Evolutionary conservation across 2,329 filamentous ascomycete species (phyloP), one percentile per base, ranked within the genome.

Genomic region (Microdochium trichocladiopsis): DNA sequence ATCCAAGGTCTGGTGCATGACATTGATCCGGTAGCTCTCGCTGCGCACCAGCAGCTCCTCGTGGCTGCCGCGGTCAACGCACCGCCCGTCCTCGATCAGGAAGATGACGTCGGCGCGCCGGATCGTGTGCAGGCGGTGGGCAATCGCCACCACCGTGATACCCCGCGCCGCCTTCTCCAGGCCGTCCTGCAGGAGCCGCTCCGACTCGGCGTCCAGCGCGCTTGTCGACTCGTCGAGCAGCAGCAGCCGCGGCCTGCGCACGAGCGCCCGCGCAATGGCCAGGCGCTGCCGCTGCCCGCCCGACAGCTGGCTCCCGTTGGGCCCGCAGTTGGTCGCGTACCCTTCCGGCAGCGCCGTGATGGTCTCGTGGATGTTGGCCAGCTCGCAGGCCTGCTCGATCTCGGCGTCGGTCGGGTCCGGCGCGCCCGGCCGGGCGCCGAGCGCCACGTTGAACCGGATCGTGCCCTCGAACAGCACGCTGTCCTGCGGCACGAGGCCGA

Each of bases 171-270:
- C 80, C 54, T 69, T 73, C 66, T 88, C 82, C 45, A 90, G 70
- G 0, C 83, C 85, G 24, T 86, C 76, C 52, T 88, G 80, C 23
- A 95, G 77, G 10, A 84, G 68, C 5, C 74, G 72, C 50, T 89
- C 86, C 49, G 80, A 86, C 61, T 85, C 84, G 0, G 82, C 80
- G 60, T 95, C 90, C 2, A 95, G 74, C 3, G 86, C 87, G 43
- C 83, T 88, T 0, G 90, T 95, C 25, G 87, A 87, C 72, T 95
- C 90, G 60, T 95, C 90, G 1, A 95, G 75, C 37, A 95, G 79
- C 18, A 95, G 68, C 1, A 95, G 75, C 48, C 84, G 78, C 0
- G 90, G 90, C 55, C 81, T 78, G 0, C 89, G 79, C 2, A 91
- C 78, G 2, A 93, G 73, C 0, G 89, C 88, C 23, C 90, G 77